These are phyloP conservation scores for Cyberlindnera amylophila DNA, from an alignment of 805 yeast species.

Conservation along the genomic window DNA sequence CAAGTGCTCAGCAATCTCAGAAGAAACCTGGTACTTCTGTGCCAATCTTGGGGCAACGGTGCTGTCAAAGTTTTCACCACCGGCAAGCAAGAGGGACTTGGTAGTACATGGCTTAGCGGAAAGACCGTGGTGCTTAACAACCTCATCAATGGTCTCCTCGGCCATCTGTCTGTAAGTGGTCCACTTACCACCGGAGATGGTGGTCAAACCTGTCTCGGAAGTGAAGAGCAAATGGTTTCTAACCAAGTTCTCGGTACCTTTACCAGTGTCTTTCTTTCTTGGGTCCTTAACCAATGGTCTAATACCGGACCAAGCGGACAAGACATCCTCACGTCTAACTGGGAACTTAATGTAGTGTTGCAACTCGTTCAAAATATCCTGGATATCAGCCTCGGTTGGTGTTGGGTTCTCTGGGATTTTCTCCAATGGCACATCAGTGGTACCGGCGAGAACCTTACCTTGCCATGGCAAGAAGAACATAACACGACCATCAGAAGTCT, in stretches of 20 bases:
- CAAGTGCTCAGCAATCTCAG: slow-evolving; percentile 74
- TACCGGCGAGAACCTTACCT: slow-evolving; percentile 93
- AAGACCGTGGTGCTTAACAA: slow-evolving; percentile 48
- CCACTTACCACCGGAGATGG: slow-evolving; percentile 98
- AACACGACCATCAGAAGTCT: slow-evolving; percentile 92
- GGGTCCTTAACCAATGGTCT: slow-evolving; percentile 92
- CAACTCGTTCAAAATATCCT: slow-evolving; percentile 80
- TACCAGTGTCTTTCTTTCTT: slow-evolving; percentile 38
- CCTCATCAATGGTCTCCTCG: slow-evolving; percentile 80
- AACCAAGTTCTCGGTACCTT: slow-evolving; percentile 79
- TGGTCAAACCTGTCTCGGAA: slow-evolving; percentile 71
- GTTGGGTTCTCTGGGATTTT: slow-evolving; percentile 70
- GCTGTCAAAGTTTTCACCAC: slow-evolving; percentile 77
- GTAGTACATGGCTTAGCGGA: slow-evolving; percentile 39
- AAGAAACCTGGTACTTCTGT: slow-evolving; percentile 71
- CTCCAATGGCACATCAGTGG: slow-evolving; percentile 86
- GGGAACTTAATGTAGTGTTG: slow-evolving; percentile 88
- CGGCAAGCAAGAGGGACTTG: slow-evolving; percentile 54
- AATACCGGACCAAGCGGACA: slow-evolving; percentile 96
- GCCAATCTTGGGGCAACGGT: slow-evolving; percentile 75
- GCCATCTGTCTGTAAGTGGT: slow-evolving; percentile 98
- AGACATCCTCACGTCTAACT: slow-evolving; percentile 83
- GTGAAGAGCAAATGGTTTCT: slow-evolving; percentile 81
- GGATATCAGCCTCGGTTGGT: slow-evolving; percentile 85
- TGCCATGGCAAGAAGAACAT: slow-evolving; percentile 98